Base-by-base conservation (phyloP, 768 basidiomycete species). In the Russula sp. region DNA sequence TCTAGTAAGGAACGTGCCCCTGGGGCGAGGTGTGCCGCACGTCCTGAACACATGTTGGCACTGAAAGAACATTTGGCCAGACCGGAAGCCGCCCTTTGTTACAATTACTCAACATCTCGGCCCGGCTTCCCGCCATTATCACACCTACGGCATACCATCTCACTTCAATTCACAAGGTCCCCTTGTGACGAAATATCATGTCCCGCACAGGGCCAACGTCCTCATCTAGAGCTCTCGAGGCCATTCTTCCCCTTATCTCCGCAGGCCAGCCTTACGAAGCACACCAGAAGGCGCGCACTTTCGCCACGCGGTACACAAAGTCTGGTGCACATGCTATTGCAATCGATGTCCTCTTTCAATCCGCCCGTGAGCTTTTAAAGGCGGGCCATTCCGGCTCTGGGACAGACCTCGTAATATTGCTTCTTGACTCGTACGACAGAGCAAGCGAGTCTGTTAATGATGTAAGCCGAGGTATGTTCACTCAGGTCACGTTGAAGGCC, bases 281-380 rank as follows among this genome's bases (percentile, higher is more conserved):
- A 0, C 96, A 98, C 71, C 95, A 98, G 75, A 98, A 98, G 76
- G 93, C 94, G 11, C 85, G 96, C 30, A 98, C 95, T 20, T 97
- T 96, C 68, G 93, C 93, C 5, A 87, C 94, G 4, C 83, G 95
- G 70, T 92, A 92, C 73, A 79, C 81, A 57, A 93, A 94, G 78
- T 84, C 90, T 3, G 80, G 79, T 2, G 89, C 95, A 69, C 87
- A 88, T 72, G 87, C 88, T 71, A 87, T 87, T 16, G 95, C 97
- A 20, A 90, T 94, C 75, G 89, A 95, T 74, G 90, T 98, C 5
- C 84, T 98, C 56, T 98, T 97, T 76, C 90, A 94, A 71, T 88
- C 87, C 50, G 88, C 94, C 1, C 81, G 89, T 57, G 92, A 94
- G 72, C 80, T 99, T 32, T 78, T 98, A 69, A 98, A 98, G 79